Evolutionary conservation across 305 asterid genomes (phyloP), one percentile per base, ranked within the genome.

Genomic region (Caryopteris hybrid): DNA sequence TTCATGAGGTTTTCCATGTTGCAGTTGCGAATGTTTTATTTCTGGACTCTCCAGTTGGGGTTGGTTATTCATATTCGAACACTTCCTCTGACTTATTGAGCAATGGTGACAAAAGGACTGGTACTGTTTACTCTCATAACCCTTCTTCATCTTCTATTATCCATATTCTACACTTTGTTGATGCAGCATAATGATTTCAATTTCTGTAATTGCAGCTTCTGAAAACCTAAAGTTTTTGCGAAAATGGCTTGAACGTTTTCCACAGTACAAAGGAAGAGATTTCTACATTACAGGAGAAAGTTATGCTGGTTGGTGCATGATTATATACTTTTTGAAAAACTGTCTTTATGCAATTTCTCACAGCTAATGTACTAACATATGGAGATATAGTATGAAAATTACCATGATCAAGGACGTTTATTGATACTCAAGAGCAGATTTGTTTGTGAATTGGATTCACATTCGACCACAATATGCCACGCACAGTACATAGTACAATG

Each of bases 21-120:
- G 78, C 95, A 90, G 99, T 60, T 73, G 97, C 99, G 61, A 93
- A 93, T 74, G 36, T 93, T 74, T 73, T 93, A 75, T 93, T 90
- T 79, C 66, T 90, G 65, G 99, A 93, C 79, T 87, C 99, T 53
- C 99, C 99, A 2, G 96, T 82, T 69, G 99, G 97, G 59, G 99
- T 93, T 73, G 99, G 99, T 38, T 93, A 70, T 77, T 93, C 99
- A 8, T 93, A 87, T 74, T 90, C 99, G 51, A 93, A 90, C 80
- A 84, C 89, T 68, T 85, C 97, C 23, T 76, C 90, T 55, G 99
- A 93, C 79, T 55, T 79, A 76, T 64, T 39, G 55, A 85, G 64
- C 85, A 88, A 88, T 72, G 99, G 99, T 7, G 99, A 93, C 60
- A 47, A 79, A 74, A 83, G 96, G 71, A 93, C 97, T 13, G 99